Evolutionary conservation across 257 asterid genomes (phyloP).

Genomic region (Lycium ferocissimum): DNA sequence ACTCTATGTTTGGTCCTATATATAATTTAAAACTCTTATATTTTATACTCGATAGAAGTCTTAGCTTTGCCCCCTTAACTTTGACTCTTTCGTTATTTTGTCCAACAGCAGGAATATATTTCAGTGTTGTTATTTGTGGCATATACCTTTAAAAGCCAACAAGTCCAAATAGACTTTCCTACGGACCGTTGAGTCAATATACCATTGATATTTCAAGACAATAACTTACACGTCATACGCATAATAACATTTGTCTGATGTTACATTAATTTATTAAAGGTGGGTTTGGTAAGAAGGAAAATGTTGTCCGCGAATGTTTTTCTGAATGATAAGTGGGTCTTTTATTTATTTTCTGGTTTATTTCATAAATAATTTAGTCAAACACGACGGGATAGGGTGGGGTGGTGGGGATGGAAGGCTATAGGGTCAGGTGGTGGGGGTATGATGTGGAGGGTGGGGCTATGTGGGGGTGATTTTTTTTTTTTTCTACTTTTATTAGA

Average conservation of each 20-base stretch:
- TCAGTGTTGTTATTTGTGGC: slow-evolving; percentile 3
- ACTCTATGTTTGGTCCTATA: neutral
- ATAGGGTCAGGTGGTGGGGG: no score
- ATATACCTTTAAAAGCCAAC: slow-evolving; percentile 29
- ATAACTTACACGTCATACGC: slow-evolving; percentile 50
- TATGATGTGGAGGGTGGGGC: no score
- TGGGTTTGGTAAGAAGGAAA: no score
- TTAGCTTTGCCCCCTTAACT: neutral
- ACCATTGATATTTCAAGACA: slow-evolving; percentile 59
- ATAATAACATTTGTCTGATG: slow-evolving; percentile 8
- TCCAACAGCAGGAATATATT: neutral
- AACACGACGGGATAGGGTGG: no score
- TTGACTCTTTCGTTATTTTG: neutral
- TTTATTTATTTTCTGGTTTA: no score
- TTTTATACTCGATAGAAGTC: neutral
- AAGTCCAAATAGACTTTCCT: slow-evolving; percentile 41
- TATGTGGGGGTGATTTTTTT: no score
- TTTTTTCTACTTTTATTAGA: no score
- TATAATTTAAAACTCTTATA: no score
- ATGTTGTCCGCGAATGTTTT: no score
- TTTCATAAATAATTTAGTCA: no score
- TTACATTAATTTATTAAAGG: neutral
- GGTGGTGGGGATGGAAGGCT: no score
- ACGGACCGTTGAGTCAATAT: slow-evolving; percentile 50
- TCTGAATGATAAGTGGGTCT: no score